Base-by-base conservation (phyloP, 139 green algal species). In the Chlorella sp. region DNA sequence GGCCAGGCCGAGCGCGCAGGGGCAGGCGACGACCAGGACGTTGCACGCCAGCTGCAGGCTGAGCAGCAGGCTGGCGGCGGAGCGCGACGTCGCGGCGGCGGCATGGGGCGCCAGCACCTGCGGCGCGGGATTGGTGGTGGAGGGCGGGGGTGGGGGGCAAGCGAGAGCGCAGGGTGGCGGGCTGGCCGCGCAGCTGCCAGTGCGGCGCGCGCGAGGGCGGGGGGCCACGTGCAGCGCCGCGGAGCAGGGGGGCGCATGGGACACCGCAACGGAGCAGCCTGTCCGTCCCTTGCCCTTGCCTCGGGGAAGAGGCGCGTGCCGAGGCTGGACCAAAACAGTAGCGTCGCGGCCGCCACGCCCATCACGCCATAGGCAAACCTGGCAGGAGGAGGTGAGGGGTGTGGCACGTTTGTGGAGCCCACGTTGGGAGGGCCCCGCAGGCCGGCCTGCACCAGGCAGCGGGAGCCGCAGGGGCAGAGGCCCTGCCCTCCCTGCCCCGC, bases 11-110 rank as follows among this genome's bases (percentile, higher is more conserved):
- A 98, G 84, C 0, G 94, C 94, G 73, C 94, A 98, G 35, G 94
- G 94, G 85, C 94, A 98, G 11, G 94, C 94, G 25, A 96, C 93
- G 17, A 97, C 93, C 74, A 98, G 87, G 71, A 98, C 94, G 74
- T 94, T 97, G 86, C 87, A 94, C 0, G 93, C 93, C 78, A 97
- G 87, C 85, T 97, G 93, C 50, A 90, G 50, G 51, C 70, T 79
- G 23, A 97, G 83, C 73, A 96, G 82, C 33, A 95, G 76, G 38
- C 60, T 77, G 56, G 80, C 80, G n/a, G 69, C 74, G 64, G 41
- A 45, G 23, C 50, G 58, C 43, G 76, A 73, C 31, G 70, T 11
- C 33, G 65, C 63, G 36, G 65, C 21, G 25, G 66, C 58, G 14
- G 77, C 59, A 40, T 65, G 75, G 35, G 79, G 67, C 11, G 75